Evolutionary conservation across 805 yeast species (phyloP), one percentile per base, ranked within the genome.

Genomic region (Scheffersomyces stipitis): DNA sequence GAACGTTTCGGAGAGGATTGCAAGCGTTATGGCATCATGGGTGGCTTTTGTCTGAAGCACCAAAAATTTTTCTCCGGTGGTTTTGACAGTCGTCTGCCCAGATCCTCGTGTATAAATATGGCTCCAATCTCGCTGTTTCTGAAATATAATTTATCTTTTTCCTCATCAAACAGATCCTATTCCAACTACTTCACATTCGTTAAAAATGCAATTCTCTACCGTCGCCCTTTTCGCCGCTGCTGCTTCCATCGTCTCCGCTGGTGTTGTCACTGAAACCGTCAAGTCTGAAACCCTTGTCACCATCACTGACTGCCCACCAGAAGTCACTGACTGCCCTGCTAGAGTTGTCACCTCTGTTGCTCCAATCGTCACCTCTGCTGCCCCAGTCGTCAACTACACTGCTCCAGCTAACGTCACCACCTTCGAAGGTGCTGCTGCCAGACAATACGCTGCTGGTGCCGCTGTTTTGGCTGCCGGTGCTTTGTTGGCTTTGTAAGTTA

Each of bases 281-380:
- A 45, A 48, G 31, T 44, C 61, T 43, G 61, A 71, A 46, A 62
- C 69, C 47, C 57, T 69, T 53, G 75, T 60, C 42, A 71, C 79
- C 58, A 58, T 71, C 69, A 66, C 73, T 49, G 60, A 68, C 40
- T 73, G 76, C 61, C 74, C 46, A 34, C 47, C 66, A 15, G 51
- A 53, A 35, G 75, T 71, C 55, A 72, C 78, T 46, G 52, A 64
- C 67, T 75, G 80, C 64, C 78, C 78, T 54, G 60, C 62, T 46
- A 38, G 29, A 27, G 26, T 14, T 38, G 4, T 37, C 18, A 26
- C 54, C 27, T n/a, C n/a, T n/a, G 46, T 38, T 29, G 42, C 44
- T 36, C 33, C 49, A 13, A 17, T 28, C 22, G 36, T 41, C 36
- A 28, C 42, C 31, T 36, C 45, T 30, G 42, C 47, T 42, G 42